Percentiles rank a stretch among this genome's conserved stretches.
phyloP scores from a whole-genome alignment of 768 basidiomycete genomes.

The Calocera viscosa region DNA sequence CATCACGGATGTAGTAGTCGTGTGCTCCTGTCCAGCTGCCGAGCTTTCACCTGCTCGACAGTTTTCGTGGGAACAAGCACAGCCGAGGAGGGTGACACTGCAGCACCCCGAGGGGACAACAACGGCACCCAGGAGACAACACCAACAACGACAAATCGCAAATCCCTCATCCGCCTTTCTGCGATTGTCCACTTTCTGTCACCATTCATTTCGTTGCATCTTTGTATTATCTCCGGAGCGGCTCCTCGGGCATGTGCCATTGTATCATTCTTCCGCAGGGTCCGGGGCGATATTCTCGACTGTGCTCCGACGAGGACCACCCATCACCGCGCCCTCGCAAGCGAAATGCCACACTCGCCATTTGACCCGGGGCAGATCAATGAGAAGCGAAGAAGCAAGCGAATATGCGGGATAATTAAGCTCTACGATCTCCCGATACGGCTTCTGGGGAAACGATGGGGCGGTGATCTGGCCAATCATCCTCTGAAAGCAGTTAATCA shows the following conservation, averaged over 20 bases:
- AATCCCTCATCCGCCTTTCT: neutral
- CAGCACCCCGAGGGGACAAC: neutral
- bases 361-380: neutral
- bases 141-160: neutral
- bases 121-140: neutral
- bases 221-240: neutral
- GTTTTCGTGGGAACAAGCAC: neutral
- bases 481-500: neutral
- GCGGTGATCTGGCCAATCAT: neutral
- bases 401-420: neutral
- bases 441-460: neutral
- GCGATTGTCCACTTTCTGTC: neutral
- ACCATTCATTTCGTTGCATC: neutral
- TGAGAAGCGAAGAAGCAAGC: neutral
- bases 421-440: neutral
- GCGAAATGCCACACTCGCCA: neutral
- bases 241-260: neutral
- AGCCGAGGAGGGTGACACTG: neutral
- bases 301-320: neutral
- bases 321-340: neutral
- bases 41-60: neutral
- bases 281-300: neutral
- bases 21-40: neutral
- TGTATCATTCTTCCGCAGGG: neutral
- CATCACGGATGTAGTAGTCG: neutral